Evolutionary conservation across 306 rosid genomes (phyloP).

Genomic region (Trichosanthes truncata): DNA sequence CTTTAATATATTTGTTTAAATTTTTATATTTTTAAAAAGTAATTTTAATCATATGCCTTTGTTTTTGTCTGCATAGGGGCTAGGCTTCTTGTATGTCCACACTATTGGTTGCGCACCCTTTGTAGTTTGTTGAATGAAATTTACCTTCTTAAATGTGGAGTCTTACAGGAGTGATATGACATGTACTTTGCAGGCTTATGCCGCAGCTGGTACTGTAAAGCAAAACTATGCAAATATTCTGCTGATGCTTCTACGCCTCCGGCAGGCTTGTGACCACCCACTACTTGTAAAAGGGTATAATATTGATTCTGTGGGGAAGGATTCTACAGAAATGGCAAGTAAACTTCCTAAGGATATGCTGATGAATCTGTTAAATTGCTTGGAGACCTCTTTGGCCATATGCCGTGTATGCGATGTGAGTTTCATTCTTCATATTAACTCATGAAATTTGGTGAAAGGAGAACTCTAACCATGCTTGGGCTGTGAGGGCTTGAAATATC

Average conservation of each 20-base stretch:
- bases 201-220: conserved; percentile 96
- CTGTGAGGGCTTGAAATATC: not conserved
- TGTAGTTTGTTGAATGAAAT: not conserved
- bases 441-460: not conserved
- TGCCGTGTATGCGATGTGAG: conserved; percentile 74
- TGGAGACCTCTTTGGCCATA: conserved; percentile 63
- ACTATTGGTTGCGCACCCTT: not conserved
- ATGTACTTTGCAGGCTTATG: conserved; percentile 72
- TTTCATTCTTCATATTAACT: conserved; percentile 9
- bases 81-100: conserved; percentile 1
- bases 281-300: conserved; percentile 70
- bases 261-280: conserved; percentile 99
- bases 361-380: conserved; percentile 39
- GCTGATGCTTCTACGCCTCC: conserved; percentile 90
- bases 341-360: conserved; percentile 59
- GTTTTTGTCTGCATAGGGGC: not conserved
- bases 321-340: conserved; percentile 67
- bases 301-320: conserved; percentile 54
- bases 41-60: not conserved
- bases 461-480: not conserved
- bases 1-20: not conserved
- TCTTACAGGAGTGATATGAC: conserved; percentile 8
- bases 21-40: not conserved
- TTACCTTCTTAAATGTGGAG: not conserved
- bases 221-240: conserved; percentile 98